Conservation (phyloP, 345 rosid species). For the Draba incana region DNA sequence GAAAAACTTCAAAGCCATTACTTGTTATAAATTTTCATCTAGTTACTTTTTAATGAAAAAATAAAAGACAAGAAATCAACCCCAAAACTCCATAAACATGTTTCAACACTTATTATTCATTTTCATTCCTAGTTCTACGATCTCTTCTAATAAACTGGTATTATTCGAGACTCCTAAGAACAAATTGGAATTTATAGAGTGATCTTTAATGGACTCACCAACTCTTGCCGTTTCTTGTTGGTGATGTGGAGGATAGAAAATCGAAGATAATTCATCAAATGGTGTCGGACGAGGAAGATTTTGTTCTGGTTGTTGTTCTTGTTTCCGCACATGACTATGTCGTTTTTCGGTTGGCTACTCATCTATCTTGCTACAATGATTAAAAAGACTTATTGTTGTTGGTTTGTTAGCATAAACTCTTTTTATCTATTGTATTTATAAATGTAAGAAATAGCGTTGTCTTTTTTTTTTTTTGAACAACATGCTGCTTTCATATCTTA, state of each 20-base stretch:
- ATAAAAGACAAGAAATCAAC: background rate
- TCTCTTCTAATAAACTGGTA: constrained; percentile 6
- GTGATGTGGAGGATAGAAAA: constrained; percentile 14
- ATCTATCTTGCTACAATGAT: no score
- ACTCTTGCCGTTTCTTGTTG: background rate
- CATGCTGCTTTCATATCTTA: no score
- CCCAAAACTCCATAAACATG: background rate
- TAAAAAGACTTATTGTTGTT: no score
- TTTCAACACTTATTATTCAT: no score
- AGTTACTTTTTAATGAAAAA: background rate
- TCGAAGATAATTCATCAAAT: constrained; percentile 23
- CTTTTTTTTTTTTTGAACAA: no score
- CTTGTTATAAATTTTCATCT: background rate
- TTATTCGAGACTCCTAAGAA: background rate
- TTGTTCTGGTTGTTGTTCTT: constrained; percentile 11
- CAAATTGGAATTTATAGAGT: background rate
- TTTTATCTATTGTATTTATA: no score
- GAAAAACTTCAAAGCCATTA: no score
- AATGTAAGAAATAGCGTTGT: no score
- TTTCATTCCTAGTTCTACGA: constrained; percentile 15
- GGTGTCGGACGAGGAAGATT: constrained; percentile 16
- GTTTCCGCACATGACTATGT: no score
- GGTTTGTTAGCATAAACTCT: no score
- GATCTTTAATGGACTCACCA: background rate
- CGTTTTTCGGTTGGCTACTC: no score